These are phyloP conservation scores for Drechslerella dactyloides DNA, from an alignment of 2,329 filamentous ascomycete genomes.

Conservation along the genomic window DNA sequence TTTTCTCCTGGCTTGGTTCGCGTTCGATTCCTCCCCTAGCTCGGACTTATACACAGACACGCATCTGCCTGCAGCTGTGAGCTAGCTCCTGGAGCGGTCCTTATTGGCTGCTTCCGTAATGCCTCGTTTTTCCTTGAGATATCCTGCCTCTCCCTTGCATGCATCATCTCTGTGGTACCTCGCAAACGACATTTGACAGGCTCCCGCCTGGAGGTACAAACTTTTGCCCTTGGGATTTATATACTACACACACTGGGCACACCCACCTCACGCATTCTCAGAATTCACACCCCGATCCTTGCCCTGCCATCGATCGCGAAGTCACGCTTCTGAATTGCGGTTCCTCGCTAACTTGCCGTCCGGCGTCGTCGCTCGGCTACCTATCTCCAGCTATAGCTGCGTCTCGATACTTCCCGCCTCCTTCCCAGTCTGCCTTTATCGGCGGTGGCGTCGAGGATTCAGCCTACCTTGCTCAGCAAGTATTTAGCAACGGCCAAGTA, in stretches of 20 bases:
- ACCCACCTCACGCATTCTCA: no score
- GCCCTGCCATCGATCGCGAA: constrained; percentile 2
- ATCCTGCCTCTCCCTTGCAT: constrained; percentile 11
- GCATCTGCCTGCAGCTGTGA: background rate
- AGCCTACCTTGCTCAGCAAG: constrained; percentile 21
- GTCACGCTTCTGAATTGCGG: background rate
- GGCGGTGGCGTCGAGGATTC: constrained; percentile 40
- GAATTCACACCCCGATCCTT: background rate
- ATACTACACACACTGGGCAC: no score
- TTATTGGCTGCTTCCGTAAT: constrained; percentile 34
- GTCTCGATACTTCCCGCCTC: constrained; percentile 41
- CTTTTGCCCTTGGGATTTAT: background rate
- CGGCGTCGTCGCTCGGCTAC: constrained; percentile 7
- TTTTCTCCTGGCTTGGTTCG: background rate
- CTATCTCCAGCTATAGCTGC: background rate
- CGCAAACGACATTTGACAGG: constrained; percentile 46
- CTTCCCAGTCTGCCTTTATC: constrained; percentile 19
- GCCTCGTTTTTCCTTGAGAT: constrained; percentile 16
- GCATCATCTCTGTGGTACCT: constrained; percentile 49
- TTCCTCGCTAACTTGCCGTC: background rate
- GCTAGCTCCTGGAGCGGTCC: constrained; percentile 11
- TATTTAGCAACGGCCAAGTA: constrained; percentile 4
- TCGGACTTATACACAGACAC: no score
- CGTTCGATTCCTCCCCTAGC: background rate
- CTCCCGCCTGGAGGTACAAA: constrained; percentile 4